Evolutionary conservation across 495 filamentous ascomycete species (phyloP), one percentile per base, ranked within the genome.

Genomic region (Echria macrotheca): DNA sequence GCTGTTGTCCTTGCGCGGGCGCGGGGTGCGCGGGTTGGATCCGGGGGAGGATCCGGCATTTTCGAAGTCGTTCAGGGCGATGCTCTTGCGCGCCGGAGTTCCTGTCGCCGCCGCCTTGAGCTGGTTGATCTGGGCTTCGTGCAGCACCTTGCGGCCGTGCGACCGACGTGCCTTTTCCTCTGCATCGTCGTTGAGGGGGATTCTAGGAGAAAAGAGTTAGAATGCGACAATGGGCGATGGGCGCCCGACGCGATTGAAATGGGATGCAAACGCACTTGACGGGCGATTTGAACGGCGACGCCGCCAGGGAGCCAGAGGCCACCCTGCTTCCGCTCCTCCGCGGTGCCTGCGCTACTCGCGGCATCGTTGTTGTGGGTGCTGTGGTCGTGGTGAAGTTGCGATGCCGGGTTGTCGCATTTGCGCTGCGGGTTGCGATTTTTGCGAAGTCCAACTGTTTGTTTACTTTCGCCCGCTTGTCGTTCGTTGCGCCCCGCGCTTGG

Each of bases 121-220:
- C 63, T 94, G 83, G 66, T 90, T 89, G 77, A 91, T 87, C 61
- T 97, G 94, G 47, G 84, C 81, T 62, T 94, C 86, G 66, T 96
- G 87, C 31, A 87, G 80, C 33, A 87, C 89, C 60, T 91, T 88
- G 56, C 93, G 82, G 46, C 87, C 87, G 59, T 95, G 88, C 57
- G 89, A 74, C 23, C 94, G 85, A 57, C 85, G 83, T 28, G 89
- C 89, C 68, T 95, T 96, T 66, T 99, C 93, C 44, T 81, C 81
- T 51, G 81, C 80, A 70, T 99, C 93, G 77, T 99, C 93, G 68
- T 97, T 96, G 32, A 99, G 78, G 8, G 94, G 91, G 47, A 98
- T 94, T 37, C 70, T 77, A 44, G 11, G 36, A 36, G n/a, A 11
- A 7, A 12, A 11, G 11, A 4, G 45, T 48, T 28, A 48, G 45